A percentile compares a stretch with the other conserved stretches of the same genome.
These are phyloP conservation scores for Vachellia pachyceras DNA, from an alignment of 306 rosid species.

Conservation along the genomic window DNA sequence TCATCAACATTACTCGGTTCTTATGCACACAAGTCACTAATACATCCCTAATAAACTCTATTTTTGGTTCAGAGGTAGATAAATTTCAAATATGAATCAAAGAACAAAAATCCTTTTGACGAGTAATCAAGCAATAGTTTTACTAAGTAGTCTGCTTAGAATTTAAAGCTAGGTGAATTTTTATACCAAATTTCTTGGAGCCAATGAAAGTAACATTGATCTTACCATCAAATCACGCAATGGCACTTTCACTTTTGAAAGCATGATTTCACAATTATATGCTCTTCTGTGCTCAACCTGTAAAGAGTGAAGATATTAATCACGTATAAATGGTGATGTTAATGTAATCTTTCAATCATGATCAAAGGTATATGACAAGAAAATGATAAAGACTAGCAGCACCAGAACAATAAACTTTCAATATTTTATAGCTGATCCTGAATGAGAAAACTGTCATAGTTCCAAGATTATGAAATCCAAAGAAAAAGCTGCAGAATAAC, in stretches of 20 bases:
- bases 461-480: constrained; percentile 18
- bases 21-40: not conserved
- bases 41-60: not conserved
- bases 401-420: constrained; percentile 25
- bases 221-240: constrained; percentile 86
- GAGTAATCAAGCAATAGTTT: constrained; percentile 8
- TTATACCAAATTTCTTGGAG: constrained; percentile 12
- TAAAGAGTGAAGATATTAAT: constrained; percentile 39
- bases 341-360: not conserved
- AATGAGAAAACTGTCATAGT: constrained; percentile 14
- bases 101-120: not conserved
- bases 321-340: constrained; percentile 10
- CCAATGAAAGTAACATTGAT: constrained; percentile 29
- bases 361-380: constrained; percentile 24
- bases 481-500: constrained; percentile 20
- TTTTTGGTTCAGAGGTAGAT: not conserved
- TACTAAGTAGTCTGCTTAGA: constrained; percentile 5
- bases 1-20: constrained; percentile 17
- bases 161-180: constrained; percentile 5
- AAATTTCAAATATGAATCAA: constrained; percentile 1
- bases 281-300: constrained; percentile 95
- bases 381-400: constrained; percentile 20
- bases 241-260: constrained; percentile 93
- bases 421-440: constrained; percentile 32
- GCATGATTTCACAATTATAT: constrained; percentile 95